phyloP scores from a whole-genome alignment of 305 asterid species.

The Withania somnifera region DNA sequence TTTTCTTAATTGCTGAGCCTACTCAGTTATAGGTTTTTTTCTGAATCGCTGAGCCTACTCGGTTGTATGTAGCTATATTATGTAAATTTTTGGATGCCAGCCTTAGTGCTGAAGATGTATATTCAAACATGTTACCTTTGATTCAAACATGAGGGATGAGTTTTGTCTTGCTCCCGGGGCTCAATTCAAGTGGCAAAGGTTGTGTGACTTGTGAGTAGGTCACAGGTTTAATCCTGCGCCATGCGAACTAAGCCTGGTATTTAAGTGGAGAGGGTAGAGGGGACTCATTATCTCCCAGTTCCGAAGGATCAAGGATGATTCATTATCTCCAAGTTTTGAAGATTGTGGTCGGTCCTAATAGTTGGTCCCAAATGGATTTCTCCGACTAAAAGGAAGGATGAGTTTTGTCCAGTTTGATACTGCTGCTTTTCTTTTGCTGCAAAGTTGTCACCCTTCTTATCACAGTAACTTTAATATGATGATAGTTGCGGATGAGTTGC shows the following conservation, averaged over 20 bases:
- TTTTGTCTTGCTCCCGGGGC: background rate
- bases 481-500: background rate
- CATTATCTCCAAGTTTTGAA: background rate
- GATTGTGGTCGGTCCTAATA: background rate
- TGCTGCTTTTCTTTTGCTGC: background rate
- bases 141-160: background rate
- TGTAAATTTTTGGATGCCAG: too few relatives aligned
- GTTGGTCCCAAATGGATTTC: background rate
- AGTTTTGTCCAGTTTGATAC: background rate
- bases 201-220: background rate
- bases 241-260: background rate
- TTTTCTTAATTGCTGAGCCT: too few relatives aligned
- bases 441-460: background rate
- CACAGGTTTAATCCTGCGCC: background rate
- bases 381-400: background rate
- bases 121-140: too few relatives aligned
- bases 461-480: background rate
- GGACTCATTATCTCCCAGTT: background rate
- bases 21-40: too few relatives aligned
- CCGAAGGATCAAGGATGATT: background rate
- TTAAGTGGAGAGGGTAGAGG: background rate
- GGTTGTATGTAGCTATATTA: too few relatives aligned
- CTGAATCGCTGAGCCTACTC: too few relatives aligned
- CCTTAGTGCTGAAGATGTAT: too few relatives aligned
- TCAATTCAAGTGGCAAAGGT: background rate